These are phyloP conservation scores for Mycena sanguinolenta DNA, from an alignment of 768 basidiomycete genomes.

Conservation along the genomic window DNA sequence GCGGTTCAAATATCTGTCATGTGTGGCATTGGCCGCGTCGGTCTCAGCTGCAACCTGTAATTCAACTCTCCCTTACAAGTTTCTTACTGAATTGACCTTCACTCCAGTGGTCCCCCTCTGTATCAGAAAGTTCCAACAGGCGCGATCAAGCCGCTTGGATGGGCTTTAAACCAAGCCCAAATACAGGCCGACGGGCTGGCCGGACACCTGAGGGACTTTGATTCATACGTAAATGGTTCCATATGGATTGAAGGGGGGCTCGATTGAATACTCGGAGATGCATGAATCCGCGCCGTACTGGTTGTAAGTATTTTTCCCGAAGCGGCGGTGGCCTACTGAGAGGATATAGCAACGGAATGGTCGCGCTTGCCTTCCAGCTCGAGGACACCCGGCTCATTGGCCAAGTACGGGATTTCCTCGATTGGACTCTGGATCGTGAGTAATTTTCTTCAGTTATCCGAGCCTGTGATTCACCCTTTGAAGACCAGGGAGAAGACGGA, in stretches of 20 bases:
- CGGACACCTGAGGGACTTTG: conserved; percentile 56
- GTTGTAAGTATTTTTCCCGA: conserved; percentile 50
- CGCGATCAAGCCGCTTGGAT: conserved; percentile 54
- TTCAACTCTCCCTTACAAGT: background rate
- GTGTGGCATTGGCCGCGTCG: conserved; percentile 8
- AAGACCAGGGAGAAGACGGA: conserved; percentile 52
- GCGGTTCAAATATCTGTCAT: conserved; percentile 22
- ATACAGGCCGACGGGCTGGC: conserved; percentile 57
- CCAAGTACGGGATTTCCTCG: conserved; percentile 54
- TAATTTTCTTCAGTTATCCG: too few relatives aligned
- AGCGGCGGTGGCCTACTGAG: background rate
- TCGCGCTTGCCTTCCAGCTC: conserved; percentile 57
- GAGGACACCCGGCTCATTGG: conserved; percentile 52
- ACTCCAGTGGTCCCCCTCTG: conserved; percentile 47
- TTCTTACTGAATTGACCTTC: background rate
- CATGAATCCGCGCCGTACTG: conserved; percentile 59
- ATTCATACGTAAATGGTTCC: conserved; percentile 54
- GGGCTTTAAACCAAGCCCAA: conserved; percentile 55
- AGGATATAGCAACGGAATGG: conserved; percentile 54
- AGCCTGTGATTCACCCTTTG: conserved; percentile 29
- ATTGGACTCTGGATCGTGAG: conserved; percentile 52
- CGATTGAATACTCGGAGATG: conserved; percentile 59
- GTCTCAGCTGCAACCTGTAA: conserved; percentile 24
- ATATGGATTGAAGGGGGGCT: conserved; percentile 59
- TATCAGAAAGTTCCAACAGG: conserved; percentile 51